Percentiles rank a stretch among this genome's conserved stretches.
phyloP scores from a whole-genome alignment of 192 early-diverging fungal species.

The Lobosporangium transversale region DNA sequence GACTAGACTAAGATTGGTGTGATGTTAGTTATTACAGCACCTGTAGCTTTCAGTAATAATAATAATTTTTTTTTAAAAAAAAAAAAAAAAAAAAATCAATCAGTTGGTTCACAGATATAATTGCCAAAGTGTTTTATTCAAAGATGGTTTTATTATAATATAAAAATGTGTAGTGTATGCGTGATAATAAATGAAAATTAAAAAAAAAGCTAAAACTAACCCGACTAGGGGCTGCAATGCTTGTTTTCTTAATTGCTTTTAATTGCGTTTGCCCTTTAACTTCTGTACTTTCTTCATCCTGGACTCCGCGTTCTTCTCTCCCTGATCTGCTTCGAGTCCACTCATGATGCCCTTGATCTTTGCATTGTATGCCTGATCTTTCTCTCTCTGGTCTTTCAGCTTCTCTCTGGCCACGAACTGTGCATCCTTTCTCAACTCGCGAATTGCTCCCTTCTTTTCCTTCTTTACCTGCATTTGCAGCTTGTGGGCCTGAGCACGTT shows the following conservation, averaged over 20 bases:
- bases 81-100: not conserved
- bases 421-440: slow-evolving; percentile 95
- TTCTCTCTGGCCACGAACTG: slow-evolving; percentile 85
- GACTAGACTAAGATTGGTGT: slow-evolving; percentile 2
- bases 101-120: too few relatives aligned
- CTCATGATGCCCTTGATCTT: slow-evolving; percentile 94
- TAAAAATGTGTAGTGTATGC: not conserved
- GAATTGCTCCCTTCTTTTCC: slow-evolving; percentile 93
- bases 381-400: slow-evolving; percentile 73
- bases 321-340: slow-evolving; percentile 84
- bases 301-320: slow-evolving; percentile 76
- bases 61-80: slow-evolving; percentile 9
- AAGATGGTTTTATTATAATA: slow-evolving; percentile 3
- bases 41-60: too few relatives aligned
- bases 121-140: too few relatives aligned
- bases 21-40: too few relatives aligned
- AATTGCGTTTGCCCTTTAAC: slow-evolving; percentile 50
- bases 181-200: slow-evolving; percentile 6
- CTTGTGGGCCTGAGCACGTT: slow-evolving; percentile 79
- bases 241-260: not conserved
- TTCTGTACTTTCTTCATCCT: slow-evolving; percentile 65
- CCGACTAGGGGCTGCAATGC: not conserved
- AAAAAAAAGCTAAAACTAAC: not conserved
- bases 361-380: slow-evolving; percentile 84
- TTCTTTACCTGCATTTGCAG: slow-evolving; percentile 86